Evolutionary conservation across 164 flowering plant genomes (phyloP).

Genomic region (Vitis amurensis): DNA sequence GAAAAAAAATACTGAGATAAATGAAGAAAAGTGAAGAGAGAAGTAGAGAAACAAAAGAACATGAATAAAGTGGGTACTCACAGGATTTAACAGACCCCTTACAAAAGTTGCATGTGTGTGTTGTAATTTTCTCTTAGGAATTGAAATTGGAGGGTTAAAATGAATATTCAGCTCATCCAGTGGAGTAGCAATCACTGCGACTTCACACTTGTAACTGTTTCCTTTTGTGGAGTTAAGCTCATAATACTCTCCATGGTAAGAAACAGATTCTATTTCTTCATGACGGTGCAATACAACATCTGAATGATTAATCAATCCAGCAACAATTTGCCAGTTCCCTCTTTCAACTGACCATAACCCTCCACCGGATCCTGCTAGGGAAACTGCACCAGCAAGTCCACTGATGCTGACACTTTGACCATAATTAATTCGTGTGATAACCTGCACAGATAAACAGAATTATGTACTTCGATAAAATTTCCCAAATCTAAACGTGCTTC

Average conservation of each 20-base stretch:
- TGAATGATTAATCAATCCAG: slow-evolving; percentile 71
- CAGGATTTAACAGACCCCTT: slow-evolving; percentile 82
- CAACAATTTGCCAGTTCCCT: slow-evolving; percentile 94
- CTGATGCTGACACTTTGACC: slow-evolving; percentile 89
- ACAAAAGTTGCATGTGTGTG: slow-evolving; percentile 91
- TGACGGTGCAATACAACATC: slow-evolving; percentile 69
- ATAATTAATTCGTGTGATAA: slow-evolving; percentile 92
- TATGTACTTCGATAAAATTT: not conserved
- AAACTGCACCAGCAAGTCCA: slow-evolving; percentile 96
- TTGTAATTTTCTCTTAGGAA: slow-evolving; percentile 75
- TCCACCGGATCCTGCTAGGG: slow-evolving; percentile 88
- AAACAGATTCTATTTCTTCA: slow-evolving; percentile 74
- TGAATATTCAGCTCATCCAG: slow-evolving; percentile 74
- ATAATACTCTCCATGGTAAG: slow-evolving; percentile 53
- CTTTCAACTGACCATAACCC: slow-evolving; percentile 89
- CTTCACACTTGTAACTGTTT: slow-evolving; percentile 67
- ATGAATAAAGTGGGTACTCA: slow-evolving; percentile 29
- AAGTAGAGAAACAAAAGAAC: not conserved
- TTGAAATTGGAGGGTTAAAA: slow-evolving; percentile 60
- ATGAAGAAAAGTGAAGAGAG: slow-evolving; percentile 1
- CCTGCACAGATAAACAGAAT: slow-evolving; percentile 43
- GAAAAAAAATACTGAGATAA: not conserved
- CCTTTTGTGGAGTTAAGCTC: slow-evolving; percentile 79
- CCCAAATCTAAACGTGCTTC: not conserved
- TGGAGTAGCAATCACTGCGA: slow-evolving; percentile 82